Evolutionary conservation across 371 early-diverging fungal genomes (phyloP).

Genomic region (Catenaria anguillulae): DNA sequence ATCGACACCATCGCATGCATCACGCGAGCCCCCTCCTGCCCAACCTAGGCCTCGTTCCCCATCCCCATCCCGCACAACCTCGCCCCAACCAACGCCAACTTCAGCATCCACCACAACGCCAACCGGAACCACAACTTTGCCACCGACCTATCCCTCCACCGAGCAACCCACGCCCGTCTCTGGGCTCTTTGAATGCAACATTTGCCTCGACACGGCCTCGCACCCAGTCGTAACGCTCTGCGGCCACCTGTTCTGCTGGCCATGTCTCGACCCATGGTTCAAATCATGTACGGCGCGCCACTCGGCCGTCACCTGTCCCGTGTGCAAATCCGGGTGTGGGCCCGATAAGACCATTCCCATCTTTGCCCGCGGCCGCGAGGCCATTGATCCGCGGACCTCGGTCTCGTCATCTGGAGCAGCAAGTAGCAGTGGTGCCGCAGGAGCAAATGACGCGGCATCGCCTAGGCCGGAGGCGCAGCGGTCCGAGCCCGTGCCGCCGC

Average conservation of each 20-base stretch:
- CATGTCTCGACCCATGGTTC: conserved; percentile 6
- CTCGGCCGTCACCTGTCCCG: not conserved
- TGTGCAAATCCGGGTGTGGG: conserved; percentile 3
- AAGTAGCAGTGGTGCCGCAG: no score
- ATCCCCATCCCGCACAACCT: no score
- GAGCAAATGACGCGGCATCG: no score
- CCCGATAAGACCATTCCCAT: not conserved
- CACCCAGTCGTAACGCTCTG: conserved; percentile 4
- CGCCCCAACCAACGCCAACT: no score
- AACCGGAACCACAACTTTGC: no score
- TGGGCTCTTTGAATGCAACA: conserved; percentile 1
- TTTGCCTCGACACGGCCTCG: conserved; percentile 5
- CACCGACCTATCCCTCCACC: no score
- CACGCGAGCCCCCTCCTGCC: no score
- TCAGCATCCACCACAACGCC: no score
- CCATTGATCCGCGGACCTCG: not conserved
- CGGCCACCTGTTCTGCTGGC: conserved; percentile 7
- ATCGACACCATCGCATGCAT: no score
- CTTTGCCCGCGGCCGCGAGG: not conserved
- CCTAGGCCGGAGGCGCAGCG: not conserved
- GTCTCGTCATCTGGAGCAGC: not conserved
- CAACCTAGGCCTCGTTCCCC: no score
- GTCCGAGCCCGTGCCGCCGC: not conserved
- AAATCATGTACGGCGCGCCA: not conserved
- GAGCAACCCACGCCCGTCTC: no score